Base-by-base conservation (phyloP, 148 eudicot genomes). In the Fagopyrum homotropicum region DNA sequence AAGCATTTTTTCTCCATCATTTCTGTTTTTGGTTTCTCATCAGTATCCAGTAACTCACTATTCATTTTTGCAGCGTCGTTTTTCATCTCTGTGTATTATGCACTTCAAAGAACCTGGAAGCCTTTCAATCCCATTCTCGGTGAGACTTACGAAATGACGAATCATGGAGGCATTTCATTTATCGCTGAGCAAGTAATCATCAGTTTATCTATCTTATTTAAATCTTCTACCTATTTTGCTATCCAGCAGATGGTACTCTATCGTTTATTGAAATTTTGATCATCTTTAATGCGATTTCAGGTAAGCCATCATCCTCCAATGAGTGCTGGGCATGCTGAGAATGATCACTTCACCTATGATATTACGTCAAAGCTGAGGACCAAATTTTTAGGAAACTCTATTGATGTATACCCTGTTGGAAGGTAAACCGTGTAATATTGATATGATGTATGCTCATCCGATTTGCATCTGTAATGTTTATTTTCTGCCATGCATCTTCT, bases 111-210 rank as follows among this genome's bases (percentile, higher is more conserved):
- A 54, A 87, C 89, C 69, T 91, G 92, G 96, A 91, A 91, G 86
- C 96, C 96, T 43, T 91, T 91, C 75, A 91, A 91, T 78, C 96
- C 96, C 17, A 89, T 91, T 76, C 88, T 91, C 66, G 96, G 96
- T 60, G 96, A 91, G 79, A 91, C 96, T 70, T 91, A 87, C 81
- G 96, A 91, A 81, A 69, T 91, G 87, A 84, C 79, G 48, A 91
- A 88, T 88, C 92, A 91, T 63, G 88, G 81, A 44, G 92, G 96
- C 48, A 78, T 88, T 72, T 83, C 87, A 71, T 91, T 91, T 80
- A 77, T 91, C n/a, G 75, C 96, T 63, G 96, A 91, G 76, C 92
- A 90, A 85, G 96, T 90, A 76, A 49, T 48, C 59, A 40, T 47
- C 45, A 47, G 15, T 19, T 17, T 9, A 66, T 3, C 47, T 43